Conservation (phyloP, 2,329 filamentous ascomycete genomes). For the Knufia fluminis region DNA sequence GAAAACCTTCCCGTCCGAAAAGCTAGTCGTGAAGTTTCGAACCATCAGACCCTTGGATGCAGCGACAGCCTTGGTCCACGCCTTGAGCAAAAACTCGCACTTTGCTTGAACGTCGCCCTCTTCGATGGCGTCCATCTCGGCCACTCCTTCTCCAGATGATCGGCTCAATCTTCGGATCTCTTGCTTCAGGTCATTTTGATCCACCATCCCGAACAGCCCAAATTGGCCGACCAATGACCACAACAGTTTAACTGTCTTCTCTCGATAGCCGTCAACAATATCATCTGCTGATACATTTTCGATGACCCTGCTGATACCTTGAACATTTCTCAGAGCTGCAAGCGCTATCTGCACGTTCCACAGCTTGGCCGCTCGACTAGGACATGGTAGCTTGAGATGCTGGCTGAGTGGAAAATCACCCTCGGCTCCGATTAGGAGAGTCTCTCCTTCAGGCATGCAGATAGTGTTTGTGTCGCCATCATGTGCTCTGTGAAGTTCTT, state of each 20-base stretch:
- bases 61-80: conserved; percentile 48
- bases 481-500: conserved; percentile 24
- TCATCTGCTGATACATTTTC: conserved; percentile 45
- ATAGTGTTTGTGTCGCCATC: conserved; percentile 32
- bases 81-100: conserved; percentile 37
- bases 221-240: conserved; percentile 52
- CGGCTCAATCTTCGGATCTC: conserved; percentile 40
- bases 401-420: conserved; percentile 44
- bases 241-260: conserved; percentile 53
- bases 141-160: conserved; percentile 5
- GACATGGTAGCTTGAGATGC: conserved; percentile 49
- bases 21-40: conserved; percentile 49
- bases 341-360: conserved; percentile 53
- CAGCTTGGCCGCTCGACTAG: conserved; percentile 46
- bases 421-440: conserved; percentile 31
- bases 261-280: conserved; percentile 55
- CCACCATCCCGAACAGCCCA: conserved; percentile 45
- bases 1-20: conserved; percentile 47
- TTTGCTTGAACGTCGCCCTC: conserved; percentile 24
- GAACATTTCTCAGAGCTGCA: conserved; percentile 40
- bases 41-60: conserved; percentile 38
- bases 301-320: conserved; percentile 33
- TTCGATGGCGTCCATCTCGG: conserved; percentile 19
- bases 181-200: conserved; percentile 45
- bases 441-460: conserved; percentile 35